Conservation (phyloP, 352 stramenopile genomes). For the Pythium angustatum region DNA sequence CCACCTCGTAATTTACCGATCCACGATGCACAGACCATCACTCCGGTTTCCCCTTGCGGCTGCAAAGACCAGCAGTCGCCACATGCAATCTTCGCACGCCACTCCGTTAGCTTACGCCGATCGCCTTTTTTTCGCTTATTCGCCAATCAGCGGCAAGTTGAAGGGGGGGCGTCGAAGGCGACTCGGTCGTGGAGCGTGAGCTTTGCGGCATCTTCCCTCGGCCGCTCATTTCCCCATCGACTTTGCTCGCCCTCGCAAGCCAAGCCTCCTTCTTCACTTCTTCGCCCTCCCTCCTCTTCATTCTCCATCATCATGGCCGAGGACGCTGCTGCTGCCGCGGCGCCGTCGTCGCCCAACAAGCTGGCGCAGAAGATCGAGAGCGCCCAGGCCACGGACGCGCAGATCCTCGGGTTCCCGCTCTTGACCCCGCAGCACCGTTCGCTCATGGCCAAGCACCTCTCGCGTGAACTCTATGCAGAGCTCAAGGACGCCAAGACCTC, state of each 20-base stretch:
- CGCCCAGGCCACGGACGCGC: conserved; percentile 67
- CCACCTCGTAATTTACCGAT: neutral
- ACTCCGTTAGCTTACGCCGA: conserved; percentile 2
- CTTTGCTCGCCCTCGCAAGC: conserved; percentile 1
- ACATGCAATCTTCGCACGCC: conserved; percentile 4
- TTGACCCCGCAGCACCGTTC: conserved; percentile 77
- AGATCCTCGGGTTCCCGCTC: conserved; percentile 66
- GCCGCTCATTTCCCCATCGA: conserved; percentile 28
- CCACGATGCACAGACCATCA: conserved; percentile 6
- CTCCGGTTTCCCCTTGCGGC: neutral
- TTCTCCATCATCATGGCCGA: conserved; percentile 21
- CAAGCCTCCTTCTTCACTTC: neutral
- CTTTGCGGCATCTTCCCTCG: neutral
- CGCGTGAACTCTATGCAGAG: conserved; percentile 68
- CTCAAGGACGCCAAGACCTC: conserved; percentile 66
- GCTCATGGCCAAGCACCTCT: conserved; percentile 71
- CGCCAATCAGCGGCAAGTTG: conserved; percentile 10
- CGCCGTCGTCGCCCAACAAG: conserved; percentile 69
- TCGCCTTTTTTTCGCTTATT: neutral
- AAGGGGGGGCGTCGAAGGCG: no score
- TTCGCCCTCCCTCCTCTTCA: neutral
- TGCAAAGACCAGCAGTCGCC: neutral
- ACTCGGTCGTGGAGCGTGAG: neutral
- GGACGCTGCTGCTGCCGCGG: conserved; percentile 19
- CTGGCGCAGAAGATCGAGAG: conserved; percentile 79